These are phyloP conservation scores for Trichophyton schoenleinii DNA, from an alignment of 2,329 filamentous ascomycete genomes.

Conservation along the genomic window DNA sequence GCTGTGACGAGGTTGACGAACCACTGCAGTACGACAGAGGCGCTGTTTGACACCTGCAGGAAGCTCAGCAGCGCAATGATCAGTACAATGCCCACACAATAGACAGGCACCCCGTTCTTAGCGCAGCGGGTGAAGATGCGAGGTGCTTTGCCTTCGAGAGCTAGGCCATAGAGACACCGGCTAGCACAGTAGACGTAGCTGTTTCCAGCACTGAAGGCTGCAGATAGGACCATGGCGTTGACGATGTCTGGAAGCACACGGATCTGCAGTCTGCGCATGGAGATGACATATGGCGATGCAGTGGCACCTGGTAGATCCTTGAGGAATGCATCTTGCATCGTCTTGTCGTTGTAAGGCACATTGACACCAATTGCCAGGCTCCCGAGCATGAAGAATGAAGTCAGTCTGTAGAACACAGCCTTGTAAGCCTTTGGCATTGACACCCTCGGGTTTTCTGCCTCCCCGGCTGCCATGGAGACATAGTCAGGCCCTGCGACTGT, in stretches of 20 bases:
- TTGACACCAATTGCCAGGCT: conserved; percentile 60
- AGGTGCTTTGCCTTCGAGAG: conserved; percentile 56
- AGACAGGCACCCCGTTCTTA: conserved; percentile 56
- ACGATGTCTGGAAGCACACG: conserved; percentile 55
- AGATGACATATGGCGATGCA: conserved; percentile 55
- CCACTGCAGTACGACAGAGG: conserved; percentile 53
- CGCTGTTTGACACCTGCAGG: conserved; percentile 54
- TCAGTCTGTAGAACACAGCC: conserved; percentile 65
- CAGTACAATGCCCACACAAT: conserved; percentile 55
- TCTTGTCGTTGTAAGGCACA: conserved; percentile 55
- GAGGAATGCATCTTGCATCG: conserved; percentile 49
- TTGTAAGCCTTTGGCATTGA: conserved; percentile 65
- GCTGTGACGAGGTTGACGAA: conserved; percentile 34
- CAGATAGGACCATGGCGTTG: conserved; percentile 58
- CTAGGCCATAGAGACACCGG: conserved; percentile 55
- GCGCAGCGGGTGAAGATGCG: conserved; percentile 54
- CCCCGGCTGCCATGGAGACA: conserved; percentile 52
- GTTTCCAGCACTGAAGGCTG: conserved; percentile 57
- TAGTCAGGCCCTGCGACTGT: conserved; percentile 57
- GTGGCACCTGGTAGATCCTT: conserved; percentile 52
- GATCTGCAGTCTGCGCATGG: conserved; percentile 55
- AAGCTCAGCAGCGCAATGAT: conserved; percentile 59
- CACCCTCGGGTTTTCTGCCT: conserved; percentile 56
- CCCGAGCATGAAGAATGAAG: conserved; percentile 62
- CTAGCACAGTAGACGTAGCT: conserved; percentile 57